These are phyloP conservation scores for Tetratostichococcus sp. DNA, from an alignment of 139 green algal genomes.

Conservation along the genomic window DNA sequence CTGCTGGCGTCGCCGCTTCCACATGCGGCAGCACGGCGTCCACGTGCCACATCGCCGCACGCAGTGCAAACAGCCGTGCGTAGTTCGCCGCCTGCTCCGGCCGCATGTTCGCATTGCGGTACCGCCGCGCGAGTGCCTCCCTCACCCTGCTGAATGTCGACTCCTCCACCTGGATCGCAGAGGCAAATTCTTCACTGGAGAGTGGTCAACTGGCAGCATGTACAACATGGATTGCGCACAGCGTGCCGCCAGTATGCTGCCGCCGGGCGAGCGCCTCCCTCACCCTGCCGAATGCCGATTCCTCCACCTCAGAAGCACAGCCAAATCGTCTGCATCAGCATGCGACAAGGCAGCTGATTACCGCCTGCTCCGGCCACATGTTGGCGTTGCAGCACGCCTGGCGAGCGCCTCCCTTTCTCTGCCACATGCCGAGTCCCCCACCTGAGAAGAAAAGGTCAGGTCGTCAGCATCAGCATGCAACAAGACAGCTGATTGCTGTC, in stretches of 20 bases:
- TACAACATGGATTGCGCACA: too few species aligned
- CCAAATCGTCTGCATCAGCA: too few species aligned
- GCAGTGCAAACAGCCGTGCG: constrained; percentile 62
- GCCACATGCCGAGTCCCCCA: constrained; percentile 33
- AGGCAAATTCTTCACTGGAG: too few species aligned
- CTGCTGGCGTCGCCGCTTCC: constrained; percentile 7
- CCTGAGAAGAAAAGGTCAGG: background rate
- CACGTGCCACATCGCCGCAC: constrained; percentile 23
- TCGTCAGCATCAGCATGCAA: too few species aligned
- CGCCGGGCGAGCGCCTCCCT: constrained; percentile 68
- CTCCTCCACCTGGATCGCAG: background rate
- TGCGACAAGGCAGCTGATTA: too few species aligned
- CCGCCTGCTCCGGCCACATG: constrained; percentile 74
- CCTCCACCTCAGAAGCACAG: constrained; percentile 3
- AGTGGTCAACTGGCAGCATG: too few species aligned
- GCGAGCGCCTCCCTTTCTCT: constrained; percentile 66
- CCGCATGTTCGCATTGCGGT: constrained; percentile 82
- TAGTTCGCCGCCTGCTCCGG: constrained; percentile 73
- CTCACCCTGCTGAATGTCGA: constrained; percentile 49
- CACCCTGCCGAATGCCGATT: constrained; percentile 43
- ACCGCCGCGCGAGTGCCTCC: constrained; percentile 69
- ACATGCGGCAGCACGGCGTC: constrained; percentile 35
- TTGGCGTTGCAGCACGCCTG: constrained; percentile 81
- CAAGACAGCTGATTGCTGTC: too few species aligned
- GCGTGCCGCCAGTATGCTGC: constrained; percentile 87